A percentile compares a stretch with the other conserved stretches of the same genome.
Evolutionary conservation across 345 rosid species (phyloP).

Genomic region (Physaria fendleri): DNA sequence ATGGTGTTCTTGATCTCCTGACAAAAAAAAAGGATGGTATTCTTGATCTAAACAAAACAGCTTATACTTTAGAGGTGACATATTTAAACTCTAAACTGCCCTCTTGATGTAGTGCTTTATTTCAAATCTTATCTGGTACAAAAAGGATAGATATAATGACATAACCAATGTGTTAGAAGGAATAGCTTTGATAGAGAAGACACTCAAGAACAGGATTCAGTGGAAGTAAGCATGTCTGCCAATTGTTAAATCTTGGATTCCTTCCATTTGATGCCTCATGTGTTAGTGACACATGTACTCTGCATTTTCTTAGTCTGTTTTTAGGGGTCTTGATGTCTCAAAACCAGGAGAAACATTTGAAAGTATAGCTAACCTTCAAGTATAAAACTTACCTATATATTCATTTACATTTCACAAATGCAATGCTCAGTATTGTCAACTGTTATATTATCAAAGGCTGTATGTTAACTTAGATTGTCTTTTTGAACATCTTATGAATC

Average conservation of each 20-base stretch:
- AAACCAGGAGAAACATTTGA: constrained; percentile 75
- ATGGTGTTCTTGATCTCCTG: constrained; percentile 94
- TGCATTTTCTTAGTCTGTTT: constrained; percentile 15
- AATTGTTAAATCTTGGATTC: constrained; percentile 1
- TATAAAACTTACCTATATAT: constrained; percentile 24
- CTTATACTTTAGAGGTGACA: constrained; percentile 81
- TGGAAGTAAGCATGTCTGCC: constrained; percentile 65
- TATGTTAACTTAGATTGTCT: too few relatives aligned
- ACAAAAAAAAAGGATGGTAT: too few relatives aligned
- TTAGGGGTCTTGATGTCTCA: constrained; percentile 88
- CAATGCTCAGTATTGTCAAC: constrained; percentile 4
- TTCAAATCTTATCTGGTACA: constrained; percentile 41
- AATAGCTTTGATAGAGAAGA: constrained; percentile 95
- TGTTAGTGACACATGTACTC: too few relatives aligned
- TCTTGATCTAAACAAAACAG: constrained; percentile 94
- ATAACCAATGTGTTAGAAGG: constrained; percentile 99
- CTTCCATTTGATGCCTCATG: too few relatives aligned
- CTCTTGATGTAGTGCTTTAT: constrained; percentile 25
- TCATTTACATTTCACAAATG: background rate
- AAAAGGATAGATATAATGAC: constrained; percentile 96
- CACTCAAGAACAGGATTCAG: constrained; percentile 90
- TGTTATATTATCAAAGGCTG: background rate
- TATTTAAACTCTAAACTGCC: background rate
- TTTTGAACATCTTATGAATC: too few relatives aligned
- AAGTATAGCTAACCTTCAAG: constrained; percentile 77